Percentiles rank a stretch among this genome's conserved stretches.
Conservation (phyloP, 805 yeast species). For the Scheffersomyces amazonensis region DNA sequence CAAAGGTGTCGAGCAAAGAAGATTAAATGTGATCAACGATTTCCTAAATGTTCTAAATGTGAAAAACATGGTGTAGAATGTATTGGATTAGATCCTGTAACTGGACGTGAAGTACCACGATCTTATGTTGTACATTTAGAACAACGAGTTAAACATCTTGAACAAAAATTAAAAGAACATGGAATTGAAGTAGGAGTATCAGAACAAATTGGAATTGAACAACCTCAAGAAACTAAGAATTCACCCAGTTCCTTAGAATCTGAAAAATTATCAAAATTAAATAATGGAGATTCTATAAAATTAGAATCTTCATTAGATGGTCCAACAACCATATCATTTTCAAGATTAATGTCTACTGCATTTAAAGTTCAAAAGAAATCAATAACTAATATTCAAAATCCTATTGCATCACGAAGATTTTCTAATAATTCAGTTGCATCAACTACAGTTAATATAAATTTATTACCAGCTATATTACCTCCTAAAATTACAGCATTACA, state of each 20-base stretch:
- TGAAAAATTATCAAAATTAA: neutral
- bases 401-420: conserved; percentile 1
- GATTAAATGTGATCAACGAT: conserved; percentile 63
- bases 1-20: conserved; percentile 73
- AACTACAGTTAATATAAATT: neutral
- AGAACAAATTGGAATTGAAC: neutral
- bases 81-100: conserved; percentile 81
- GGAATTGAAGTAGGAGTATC: conserved; percentile 33
- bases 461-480: conserved; percentile 54
- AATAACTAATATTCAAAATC: conserved; percentile 7
- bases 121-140: conserved; percentile 75
- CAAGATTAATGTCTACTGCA: conserved; percentile 74
- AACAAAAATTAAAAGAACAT: conserved; percentile 41
- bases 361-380: conserved; percentile 47
- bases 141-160: conserved; percentile 56
- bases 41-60: conserved; percentile 67
- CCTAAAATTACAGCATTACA: conserved; percentile 68
- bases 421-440: conserved; percentile 3
- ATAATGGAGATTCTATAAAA: neutral
- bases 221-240: neutral
- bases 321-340: conserved; percentile 55
- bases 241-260: neutral
- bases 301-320: neutral
- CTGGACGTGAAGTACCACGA: conserved; percentile 83
- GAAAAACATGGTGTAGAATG: conserved; percentile 67